Conservation (phyloP, 345 rosid genomes). For the Viola odorata region DNA sequence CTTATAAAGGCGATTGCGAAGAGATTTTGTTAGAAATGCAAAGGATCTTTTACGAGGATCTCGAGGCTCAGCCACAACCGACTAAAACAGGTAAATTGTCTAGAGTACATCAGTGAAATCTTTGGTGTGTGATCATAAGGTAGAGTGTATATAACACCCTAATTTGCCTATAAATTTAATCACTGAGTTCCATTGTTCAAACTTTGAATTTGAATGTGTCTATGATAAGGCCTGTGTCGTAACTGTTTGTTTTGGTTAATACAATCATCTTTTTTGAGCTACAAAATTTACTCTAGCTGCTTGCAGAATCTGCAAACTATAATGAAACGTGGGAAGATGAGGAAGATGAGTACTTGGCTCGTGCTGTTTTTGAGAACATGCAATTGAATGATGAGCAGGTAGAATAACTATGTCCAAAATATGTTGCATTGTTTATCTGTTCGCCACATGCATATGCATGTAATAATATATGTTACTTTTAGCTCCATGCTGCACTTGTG, state of each 20-base stretch:
- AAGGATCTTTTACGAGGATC: constrained; percentile 77
- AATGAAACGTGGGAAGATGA: constrained; percentile 67
- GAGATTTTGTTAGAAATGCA: constrained; percentile 87
- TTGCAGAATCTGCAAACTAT: constrained; percentile 35
- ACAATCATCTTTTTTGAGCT: constrained; percentile 18
- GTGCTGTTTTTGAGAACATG: constrained; percentile 68
- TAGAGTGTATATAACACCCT: no score
- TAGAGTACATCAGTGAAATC: no score
- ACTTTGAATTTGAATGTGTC: neutral
- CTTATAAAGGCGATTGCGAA: constrained; percentile 70
- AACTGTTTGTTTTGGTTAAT: constrained; percentile 4
- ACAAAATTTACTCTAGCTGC: constrained; percentile 18
- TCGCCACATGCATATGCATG: neutral
- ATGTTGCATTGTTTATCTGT: neutral
- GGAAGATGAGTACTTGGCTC: constrained; percentile 84
- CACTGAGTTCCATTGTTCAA: neutral
- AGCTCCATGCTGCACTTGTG: no score
- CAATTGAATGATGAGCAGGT: constrained; percentile 61
- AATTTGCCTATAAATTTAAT: neutral
- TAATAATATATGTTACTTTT: neutral
- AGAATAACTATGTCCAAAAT: neutral
- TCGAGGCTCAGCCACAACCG: constrained; percentile 37
- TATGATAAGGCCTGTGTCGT: neutral
- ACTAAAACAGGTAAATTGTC: constrained; percentile 26
- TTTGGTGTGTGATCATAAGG: no score